Percentiles rank a stretch among this genome's conserved stretches.
Evolutionary conservation across 176 grass and related monocot species (phyloP).

Genomic region (Triticum urartu): DNA sequence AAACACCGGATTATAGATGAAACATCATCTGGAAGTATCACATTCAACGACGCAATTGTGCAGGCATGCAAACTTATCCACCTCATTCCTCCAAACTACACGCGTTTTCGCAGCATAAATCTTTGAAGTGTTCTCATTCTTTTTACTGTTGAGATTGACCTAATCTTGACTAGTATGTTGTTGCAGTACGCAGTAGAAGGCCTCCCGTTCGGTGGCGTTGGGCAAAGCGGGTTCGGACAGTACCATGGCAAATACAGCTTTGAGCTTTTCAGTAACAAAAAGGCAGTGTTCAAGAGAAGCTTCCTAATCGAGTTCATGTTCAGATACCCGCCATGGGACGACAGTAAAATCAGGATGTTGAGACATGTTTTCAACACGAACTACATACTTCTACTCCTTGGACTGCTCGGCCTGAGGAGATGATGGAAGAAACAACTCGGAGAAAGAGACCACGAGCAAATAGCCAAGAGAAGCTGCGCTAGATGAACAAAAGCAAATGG

Average conservation of each 20-base stretch:
- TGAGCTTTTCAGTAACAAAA: constrained; percentile 80
- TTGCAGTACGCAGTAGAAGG: constrained; percentile 40
- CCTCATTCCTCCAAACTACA: not conserved
- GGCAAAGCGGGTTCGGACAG: constrained; percentile 61
- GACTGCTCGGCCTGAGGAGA: constrained; percentile 54
- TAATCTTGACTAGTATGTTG: not conserved
- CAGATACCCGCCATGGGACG: constrained; percentile 73
- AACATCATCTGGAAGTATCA: constrained; percentile 70
- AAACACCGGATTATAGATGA: constrained; percentile 55
- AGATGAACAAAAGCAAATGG: not conserved
- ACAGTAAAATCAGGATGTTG: constrained; percentile 54
- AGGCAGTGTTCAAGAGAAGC: constrained; percentile 71
- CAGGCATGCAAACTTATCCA: constrained; percentile 30
- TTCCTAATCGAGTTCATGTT: constrained; percentile 56
- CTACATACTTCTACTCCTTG: constrained; percentile 52
- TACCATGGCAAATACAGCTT: constrained; percentile 95
- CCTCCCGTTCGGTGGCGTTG: constrained; percentile 75
- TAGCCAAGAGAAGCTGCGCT: not conserved
- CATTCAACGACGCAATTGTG: constrained; percentile 72
- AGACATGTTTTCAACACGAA: constrained; percentile 48
- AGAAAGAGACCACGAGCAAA: not conserved
- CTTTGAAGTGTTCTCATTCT: not conserved
- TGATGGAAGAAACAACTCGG: not conserved
- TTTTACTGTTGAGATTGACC: not conserved
- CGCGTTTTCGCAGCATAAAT: not conserved